Base-by-base conservation (phyloP, 1,139 yeast genomes). In the Scheffersomyces titani region DNA sequence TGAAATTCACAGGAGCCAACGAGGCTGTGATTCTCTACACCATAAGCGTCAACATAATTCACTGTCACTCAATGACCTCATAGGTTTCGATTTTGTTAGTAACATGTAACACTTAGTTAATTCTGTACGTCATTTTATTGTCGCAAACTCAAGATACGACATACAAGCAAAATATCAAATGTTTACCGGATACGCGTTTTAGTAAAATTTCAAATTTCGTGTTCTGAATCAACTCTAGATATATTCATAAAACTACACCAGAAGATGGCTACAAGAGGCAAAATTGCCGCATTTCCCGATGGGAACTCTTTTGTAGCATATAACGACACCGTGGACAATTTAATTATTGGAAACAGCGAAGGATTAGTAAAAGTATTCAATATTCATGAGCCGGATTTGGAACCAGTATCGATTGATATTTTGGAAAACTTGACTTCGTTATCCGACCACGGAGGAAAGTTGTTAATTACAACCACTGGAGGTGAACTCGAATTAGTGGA, bases 341-440 rank as follows among this genome's bases (percentile, higher is more conserved):
- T 85, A n/a, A 66, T 82, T 7, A 82, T 82, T 7, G 86, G 82
- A 9, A 84, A 85, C 55, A 74, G 83, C 52, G 75, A 72, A 44
- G 87, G 87, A 5, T 67, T 85, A 3, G 69, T 83, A 51, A 85
- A 85, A 64, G 70, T 83, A n/a, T 84, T 83, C 64, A 70, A 78
- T 55, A 65, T 77, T 20, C 68, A 71, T 19, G 76, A 80, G 22
- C 76, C 82, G 3, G 84, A 83, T 52, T 71, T 78, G 53, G 88
- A 85, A 64, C 89, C 90, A 4, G 78, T 72, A 9, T 76, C 87
- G 19, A 65, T 84, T n/a, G 88, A 85, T 62, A 77, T 82, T 18
- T 59, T 74, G 16, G 84, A 81, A 30, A 77, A 78, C 60, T 61
- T 78, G 55, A 78, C 83, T 1, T 67, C 76, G 1, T 53, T 78